phyloP scores from a whole-genome alignment of 441 rosid genomes.

The Populus hybrid region DNA sequence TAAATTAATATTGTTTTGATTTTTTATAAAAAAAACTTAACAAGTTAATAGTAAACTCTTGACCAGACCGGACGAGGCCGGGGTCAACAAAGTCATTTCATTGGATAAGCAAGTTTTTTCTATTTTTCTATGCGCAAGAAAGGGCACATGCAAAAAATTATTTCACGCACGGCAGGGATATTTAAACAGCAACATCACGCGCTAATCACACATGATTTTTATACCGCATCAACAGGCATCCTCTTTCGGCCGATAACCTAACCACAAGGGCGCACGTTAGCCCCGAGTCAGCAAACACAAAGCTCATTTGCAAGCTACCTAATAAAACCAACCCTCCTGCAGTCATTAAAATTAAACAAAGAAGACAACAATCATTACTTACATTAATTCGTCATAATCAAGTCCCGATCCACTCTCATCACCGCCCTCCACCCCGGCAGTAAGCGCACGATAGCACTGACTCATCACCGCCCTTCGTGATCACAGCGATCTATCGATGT shows the following conservation, averaged over 20 bases:
- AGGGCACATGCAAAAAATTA: background rate
- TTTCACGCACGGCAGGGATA: background rate
- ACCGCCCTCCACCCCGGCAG: background rate
- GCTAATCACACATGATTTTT: background rate
- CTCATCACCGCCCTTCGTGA: no score
- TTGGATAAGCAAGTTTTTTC: no score
- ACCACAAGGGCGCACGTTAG: background rate
- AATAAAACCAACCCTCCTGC: background rate
- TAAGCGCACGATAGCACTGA: constrained; percentile 8
- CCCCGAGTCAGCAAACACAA: background rate
- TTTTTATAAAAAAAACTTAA: no score
- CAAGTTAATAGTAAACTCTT: no score
- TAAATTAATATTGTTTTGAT: no score
- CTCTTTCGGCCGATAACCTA: background rate
- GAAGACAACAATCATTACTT: background rate
- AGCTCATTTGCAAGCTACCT: background rate
- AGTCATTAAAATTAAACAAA: background rate
- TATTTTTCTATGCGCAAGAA: background rate
- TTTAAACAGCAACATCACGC: background rate
- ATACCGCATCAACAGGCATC: background rate
- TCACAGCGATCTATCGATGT: background rate
- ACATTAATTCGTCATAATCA: background rate
- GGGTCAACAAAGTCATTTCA: no score
- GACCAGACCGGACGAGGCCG: no score
- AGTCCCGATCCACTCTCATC: background rate